phyloP scores from a whole-genome alignment of 2,329 filamentous ascomycete species.

The Sclerotinia borealis region DNA sequence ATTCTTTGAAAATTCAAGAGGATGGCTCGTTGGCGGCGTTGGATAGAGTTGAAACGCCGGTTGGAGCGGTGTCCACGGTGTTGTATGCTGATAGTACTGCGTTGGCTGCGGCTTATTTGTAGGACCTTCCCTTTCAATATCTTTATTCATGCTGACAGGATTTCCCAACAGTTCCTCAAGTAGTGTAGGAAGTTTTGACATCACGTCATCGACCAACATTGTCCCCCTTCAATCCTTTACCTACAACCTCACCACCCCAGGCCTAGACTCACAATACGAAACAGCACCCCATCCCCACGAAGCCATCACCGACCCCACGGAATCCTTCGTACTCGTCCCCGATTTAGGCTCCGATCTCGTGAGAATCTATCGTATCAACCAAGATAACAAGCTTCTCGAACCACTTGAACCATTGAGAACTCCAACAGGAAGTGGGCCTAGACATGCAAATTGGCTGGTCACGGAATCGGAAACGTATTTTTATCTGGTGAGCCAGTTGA shows the following conservation, averaged over 20 bases:
- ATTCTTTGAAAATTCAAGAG: background rate
- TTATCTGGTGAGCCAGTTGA: slow-evolving; percentile 44
- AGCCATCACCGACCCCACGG: slow-evolving; percentile 45
- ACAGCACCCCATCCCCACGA: slow-evolving; percentile 41
- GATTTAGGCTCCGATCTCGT: slow-evolving; percentile 46
- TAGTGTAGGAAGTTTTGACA: background rate
- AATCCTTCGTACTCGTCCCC: slow-evolving; percentile 41
- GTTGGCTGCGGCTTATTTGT: background rate
- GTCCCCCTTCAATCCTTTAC: background rate
- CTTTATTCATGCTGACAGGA: background rate
- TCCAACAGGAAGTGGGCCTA: slow-evolving; percentile 39
- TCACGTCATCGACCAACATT: background rate
- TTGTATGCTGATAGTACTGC: background rate
- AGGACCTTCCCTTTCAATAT: background rate
- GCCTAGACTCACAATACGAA: background rate
- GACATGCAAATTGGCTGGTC: slow-evolving; percentile 41
- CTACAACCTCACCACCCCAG: background rate
- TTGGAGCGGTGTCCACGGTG: background rate
- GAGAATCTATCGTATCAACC: slow-evolving; percentile 41
- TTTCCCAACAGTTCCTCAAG: background rate
- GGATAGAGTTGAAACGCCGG: background rate
- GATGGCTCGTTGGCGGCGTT: background rate
- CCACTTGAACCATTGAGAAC: slow-evolving; percentile 20
- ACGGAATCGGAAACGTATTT: slow-evolving; percentile 37
- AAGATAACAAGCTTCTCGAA: slow-evolving; percentile 34